phyloP scores from a whole-genome alignment of 2,329 filamentous ascomycete genomes.

The Colletotrichum sp. region DNA sequence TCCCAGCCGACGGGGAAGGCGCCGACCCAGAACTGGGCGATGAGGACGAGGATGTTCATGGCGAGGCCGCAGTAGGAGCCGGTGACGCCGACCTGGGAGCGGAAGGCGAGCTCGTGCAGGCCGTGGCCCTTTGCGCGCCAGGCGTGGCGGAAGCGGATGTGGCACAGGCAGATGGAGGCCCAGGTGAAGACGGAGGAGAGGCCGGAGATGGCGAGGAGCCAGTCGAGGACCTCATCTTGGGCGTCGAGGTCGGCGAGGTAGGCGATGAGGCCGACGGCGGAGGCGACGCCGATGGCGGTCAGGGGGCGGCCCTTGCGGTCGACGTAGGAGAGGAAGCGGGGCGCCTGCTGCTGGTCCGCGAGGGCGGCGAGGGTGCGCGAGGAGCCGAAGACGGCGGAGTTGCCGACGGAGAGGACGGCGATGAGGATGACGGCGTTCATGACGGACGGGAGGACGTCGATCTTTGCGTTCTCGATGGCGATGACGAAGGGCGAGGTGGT shows the following conservation, averaged over 20 bases:
- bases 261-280: slow-evolving; percentile 72
- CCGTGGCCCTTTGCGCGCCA: slow-evolving; percentile 74
- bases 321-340: slow-evolving; percentile 78
- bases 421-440: slow-evolving; percentile 97
- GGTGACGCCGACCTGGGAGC: slow-evolving; percentile 75
- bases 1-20: slow-evolving; percentile 73
- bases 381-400: slow-evolving; percentile 89
- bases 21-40: slow-evolving; percentile 89
- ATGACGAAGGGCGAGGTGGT: slow-evolving; percentile 92
- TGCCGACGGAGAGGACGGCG: slow-evolving; percentile 88
- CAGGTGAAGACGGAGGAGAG: slow-evolving; percentile 79
- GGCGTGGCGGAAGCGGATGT: slow-evolving; percentile 89
- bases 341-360: slow-evolving; percentile 86
- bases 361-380: slow-evolving; percentile 89
- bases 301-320: slow-evolving; percentile 83
- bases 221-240: slow-evolving; percentile 70
- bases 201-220: slow-evolving; percentile 77
- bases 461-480: slow-evolving; percentile 84
- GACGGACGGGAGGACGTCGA: slow-evolving; percentile 79
- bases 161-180: slow-evolving; percentile 85
- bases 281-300: slow-evolving; percentile 72
- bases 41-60: slow-evolving; percentile 77
- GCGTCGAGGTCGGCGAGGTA: slow-evolving; percentile 73
- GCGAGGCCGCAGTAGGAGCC: slow-evolving; percentile 82
- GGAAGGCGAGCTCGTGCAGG: slow-evolving; percentile 82